Evolutionary conservation across 2,329 filamentous ascomycete species (phyloP), one percentile per base, ranked within the genome.

Genomic region (Penicillium crustosum): DNA sequence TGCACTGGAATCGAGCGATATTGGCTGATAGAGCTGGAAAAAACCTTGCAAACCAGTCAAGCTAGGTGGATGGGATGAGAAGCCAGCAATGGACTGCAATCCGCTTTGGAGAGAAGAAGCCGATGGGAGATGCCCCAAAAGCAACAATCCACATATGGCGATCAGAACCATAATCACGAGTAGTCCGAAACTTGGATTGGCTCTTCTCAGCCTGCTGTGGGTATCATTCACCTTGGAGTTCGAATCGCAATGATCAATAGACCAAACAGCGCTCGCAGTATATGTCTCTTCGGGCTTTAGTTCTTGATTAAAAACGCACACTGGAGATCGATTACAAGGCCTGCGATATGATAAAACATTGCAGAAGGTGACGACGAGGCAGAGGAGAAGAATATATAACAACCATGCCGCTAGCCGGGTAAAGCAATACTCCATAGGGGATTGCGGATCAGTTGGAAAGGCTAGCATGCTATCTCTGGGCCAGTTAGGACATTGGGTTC

Each of bases 11-110:
- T 68, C 83, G 86, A 49, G 75, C 69, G 45, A 68, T 63, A 91
- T 82, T 1, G 89, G 89, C 63, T 85, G 83, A 51, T 86, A 83
- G 17, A 91, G 84, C 74, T 91, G 83, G 65, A 91, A 87, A 67
- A 86, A 88, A 64, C 88, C 80, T 52, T 89, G 76, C 27, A 79
- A 36, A 4, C 42, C 45, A 8, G 62, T 59, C 15, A 57, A 38
- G 38, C 44, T 54, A 42, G 54, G 53, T 10, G 35, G 6, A n/a
- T 47, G 50, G 23, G 42, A 39, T n/a, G 27, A 43, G 43, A 29
- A 49, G 4, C 29, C 42, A 17, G n/a, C n/a, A n/a, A 45, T 9
- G 23, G 21, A 43, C n/a, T 36, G 38, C 23, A 44, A 38, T 35
- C 19, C 44, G 33, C 38, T 29, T 4, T 27, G 49, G 5, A 41